Base-by-base conservation (phyloP, 2,329 filamentous ascomycete genomes). In the Gnomoniopsis smithogilvyi region DNA sequence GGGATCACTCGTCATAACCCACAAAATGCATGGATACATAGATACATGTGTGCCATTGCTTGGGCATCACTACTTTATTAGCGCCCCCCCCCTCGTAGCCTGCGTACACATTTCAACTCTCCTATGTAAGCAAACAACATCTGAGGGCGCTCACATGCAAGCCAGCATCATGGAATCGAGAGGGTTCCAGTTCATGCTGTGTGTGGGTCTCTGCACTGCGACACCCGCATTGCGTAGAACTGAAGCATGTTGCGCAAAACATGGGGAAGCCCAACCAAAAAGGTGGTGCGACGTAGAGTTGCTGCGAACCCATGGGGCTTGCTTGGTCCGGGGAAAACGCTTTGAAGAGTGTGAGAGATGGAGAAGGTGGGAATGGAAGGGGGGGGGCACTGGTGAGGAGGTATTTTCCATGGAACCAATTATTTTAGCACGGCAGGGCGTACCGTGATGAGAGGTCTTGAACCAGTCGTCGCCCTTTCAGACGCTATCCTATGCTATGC, bases 21-120 rank as follows among this genome's bases (percentile, higher is more conserved):
- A 41, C 7, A 19, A 11, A 10, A 41, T 19, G 24, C 17, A 30
- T 51, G 26, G 2, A n/a, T 17, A 51, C n/a, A 26, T 30, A 30
- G 4, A 30, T 8, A 30, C 26, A 30, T 30, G 26, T 30, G 26
- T 8, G 8, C 41, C 41, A 30, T 14, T 26, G 17, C 33, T 56
- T 56, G 47, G 54, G 54, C 54, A 56, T 21, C 54, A 48, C 54
- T 56, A 45, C 47, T 43, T 36, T 56, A 56, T 46, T 46, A 24
- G 21, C 36, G 22, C 24, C n/a, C 11, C 15, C 17, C 41, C 8
- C 15, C 19, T 15, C 12, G 4, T 12, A 41, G 38, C 38, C 38
- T 22, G 36, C 34, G 36, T 43, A 56, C 46, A 46, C 51, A 50
- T 36, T 34, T 56, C n/a, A 22, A 43, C 10, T 11, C 10, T n/a